Percentiles rank a stretch among this genome's conserved stretches.
Conservation (phyloP, 1,284 basidiomycete genomes). For the Leccinum ponderosum region DNA sequence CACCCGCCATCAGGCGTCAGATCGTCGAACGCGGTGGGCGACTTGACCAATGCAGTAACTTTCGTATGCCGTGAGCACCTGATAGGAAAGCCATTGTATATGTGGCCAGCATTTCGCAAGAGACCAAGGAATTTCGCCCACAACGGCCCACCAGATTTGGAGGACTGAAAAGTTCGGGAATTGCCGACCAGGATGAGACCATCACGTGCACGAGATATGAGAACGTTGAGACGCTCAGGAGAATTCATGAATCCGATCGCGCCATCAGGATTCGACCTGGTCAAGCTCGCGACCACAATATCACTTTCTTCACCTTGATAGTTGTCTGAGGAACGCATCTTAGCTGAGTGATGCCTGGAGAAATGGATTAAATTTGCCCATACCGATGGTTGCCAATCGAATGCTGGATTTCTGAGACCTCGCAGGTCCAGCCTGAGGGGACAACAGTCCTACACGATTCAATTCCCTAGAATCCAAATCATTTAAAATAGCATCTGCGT, state of each 20-base stretch:
- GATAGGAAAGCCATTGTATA: slow-evolving; percentile 60
- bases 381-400: slow-evolving; percentile 62
- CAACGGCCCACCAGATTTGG: slow-evolving; percentile 49
- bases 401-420: slow-evolving; percentile 40
- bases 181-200: slow-evolving; percentile 68
- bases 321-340: slow-evolving; percentile 42
- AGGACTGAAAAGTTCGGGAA: slow-evolving; percentile 50
- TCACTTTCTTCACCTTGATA: slow-evolving; percentile 72
- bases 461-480: slow-evolving; percentile 51
- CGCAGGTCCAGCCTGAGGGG: slow-evolving; percentile 34
- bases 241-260: slow-evolving; percentile 70
- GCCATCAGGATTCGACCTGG: slow-evolving; percentile 51
- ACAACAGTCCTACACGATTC: slow-evolving; percentile 15
- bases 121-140: slow-evolving; percentile 52
- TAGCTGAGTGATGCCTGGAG: not conserved
- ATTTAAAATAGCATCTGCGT: slow-evolving; percentile 58
- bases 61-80: slow-evolving; percentile 54
- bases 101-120: slow-evolving; percentile 41
- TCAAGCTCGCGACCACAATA: slow-evolving; percentile 61
- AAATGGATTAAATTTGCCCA: not conserved
- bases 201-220: slow-evolving; percentile 65
- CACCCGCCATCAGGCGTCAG: slow-evolving; percentile 63
- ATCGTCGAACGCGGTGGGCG: slow-evolving; percentile 48
- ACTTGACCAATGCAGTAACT: slow-evolving; percentile 37
- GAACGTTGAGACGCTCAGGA: slow-evolving; percentile 63